phyloP scores from a whole-genome alignment of 768 basidiomycete species.

The Amanita pallidorosea region DNA sequence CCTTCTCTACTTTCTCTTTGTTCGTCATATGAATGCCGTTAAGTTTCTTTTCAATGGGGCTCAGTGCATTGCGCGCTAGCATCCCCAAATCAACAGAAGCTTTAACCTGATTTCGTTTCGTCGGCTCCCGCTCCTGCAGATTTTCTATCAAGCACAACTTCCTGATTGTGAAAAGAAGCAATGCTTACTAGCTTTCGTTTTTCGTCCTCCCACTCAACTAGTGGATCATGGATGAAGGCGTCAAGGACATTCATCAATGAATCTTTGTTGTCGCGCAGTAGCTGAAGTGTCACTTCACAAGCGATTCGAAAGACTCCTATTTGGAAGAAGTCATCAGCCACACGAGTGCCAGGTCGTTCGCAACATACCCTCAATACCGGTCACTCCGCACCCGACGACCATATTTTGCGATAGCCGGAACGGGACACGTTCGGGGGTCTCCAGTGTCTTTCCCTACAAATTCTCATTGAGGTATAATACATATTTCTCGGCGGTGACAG shows the following conservation, averaged over 20 bases:
- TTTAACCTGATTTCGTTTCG: conserved; percentile 33
- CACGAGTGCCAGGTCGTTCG: neutral
- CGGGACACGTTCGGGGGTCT: conserved; percentile 85
- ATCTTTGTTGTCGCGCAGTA: conserved; percentile 86
- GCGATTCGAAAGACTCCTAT: conserved; percentile 82
- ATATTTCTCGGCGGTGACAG: neutral
- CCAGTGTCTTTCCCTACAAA: conserved; percentile 61
- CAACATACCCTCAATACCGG: conserved; percentile 72
- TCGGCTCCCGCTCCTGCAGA: conserved; percentile 31
- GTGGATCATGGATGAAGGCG: conserved; percentile 93
- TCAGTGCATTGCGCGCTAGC: conserved; percentile 67
- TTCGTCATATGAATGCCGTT: conserved; percentile 53
- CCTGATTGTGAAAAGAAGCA: neutral
- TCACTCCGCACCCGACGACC: conserved; percentile 86
- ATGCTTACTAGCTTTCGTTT: conserved; percentile 48
- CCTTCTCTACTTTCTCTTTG: conserved; percentile 41
- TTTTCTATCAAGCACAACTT: no score
- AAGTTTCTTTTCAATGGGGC: conserved; percentile 78
- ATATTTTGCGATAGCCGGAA: conserved; percentile 93
- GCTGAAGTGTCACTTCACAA: conserved; percentile 81
- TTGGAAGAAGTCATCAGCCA: neutral
- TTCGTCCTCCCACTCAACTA: conserved; percentile 92
- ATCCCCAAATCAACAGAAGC: conserved; percentile 45
- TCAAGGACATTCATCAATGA: conserved; percentile 92
- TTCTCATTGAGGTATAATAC: conserved; percentile 14